Percentiles rank a stretch among this genome's conserved stretches.
These are phyloP conservation scores for Blastobotrys malaysiensis DNA, from an alignment of 1,139 yeast genomes.

Conservation along the genomic window DNA sequence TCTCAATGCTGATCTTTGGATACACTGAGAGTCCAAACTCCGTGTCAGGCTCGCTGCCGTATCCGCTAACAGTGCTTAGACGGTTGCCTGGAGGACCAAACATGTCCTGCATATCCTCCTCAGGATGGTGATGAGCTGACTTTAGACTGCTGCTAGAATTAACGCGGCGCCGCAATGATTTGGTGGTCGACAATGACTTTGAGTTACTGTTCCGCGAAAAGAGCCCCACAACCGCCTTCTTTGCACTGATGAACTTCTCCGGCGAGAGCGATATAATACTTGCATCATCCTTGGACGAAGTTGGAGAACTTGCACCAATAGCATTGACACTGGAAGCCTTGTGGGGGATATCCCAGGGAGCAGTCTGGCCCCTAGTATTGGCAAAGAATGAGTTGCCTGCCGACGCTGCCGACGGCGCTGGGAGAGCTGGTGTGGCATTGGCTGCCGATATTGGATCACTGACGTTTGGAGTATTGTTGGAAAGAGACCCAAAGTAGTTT, in stretches of 20 bases:
- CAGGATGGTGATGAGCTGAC: background rate
- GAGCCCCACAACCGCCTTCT: slow-evolving; percentile 30
- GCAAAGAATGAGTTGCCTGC: slow-evolving; percentile 1
- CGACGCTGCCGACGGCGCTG: background rate
- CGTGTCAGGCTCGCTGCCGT: background rate
- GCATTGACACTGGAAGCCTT: slow-evolving; percentile 4
- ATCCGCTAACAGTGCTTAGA: background rate
- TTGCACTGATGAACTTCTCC: slow-evolving; percentile 22
- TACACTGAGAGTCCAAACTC: slow-evolving; percentile 10
- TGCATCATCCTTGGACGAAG: slow-evolving; percentile 17
- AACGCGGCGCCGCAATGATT: background rate
- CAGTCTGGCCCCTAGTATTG: slow-evolving; percentile 3
- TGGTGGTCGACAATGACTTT: background rate
- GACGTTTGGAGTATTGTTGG: background rate
- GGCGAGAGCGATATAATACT: slow-evolving; percentile 24
- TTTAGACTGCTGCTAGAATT: background rate
- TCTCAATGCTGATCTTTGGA: slow-evolving; percentile 39
- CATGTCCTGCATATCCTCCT: background rate
- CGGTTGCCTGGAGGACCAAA: background rate
- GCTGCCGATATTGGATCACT: background rate
- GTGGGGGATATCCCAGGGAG: slow-evolving; percentile 16
- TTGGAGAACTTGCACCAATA: slow-evolving; percentile 4
- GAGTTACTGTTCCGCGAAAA: slow-evolving; percentile 12
- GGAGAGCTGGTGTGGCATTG: background rate
- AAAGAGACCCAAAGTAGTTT: background rate